A percentile compares a stretch with the other conserved stretches of the same genome.
Evolutionary conservation across 2,329 filamentous ascomycete species (phyloP).

Genomic region (Aspergillus novofumigatus): DNA sequence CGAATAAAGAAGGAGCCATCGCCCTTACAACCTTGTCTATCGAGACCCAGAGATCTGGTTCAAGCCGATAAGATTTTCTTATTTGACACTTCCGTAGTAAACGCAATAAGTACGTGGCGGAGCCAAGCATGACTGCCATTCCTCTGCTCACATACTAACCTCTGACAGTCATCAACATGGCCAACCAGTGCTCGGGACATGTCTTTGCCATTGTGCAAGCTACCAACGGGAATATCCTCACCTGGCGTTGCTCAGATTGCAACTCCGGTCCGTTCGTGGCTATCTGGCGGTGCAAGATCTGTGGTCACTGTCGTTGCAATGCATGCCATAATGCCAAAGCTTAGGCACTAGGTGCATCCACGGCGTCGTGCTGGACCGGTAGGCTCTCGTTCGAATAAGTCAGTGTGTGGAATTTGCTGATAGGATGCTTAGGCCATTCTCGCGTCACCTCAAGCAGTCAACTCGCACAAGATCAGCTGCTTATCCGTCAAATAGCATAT

Average conservation of each 20-base stretch:
- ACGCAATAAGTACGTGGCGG: not conserved
- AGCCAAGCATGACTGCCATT: not conserved
- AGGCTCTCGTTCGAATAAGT: not conserved
- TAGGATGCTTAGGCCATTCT: not conserved
- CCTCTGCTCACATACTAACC: slow-evolving; percentile 4
- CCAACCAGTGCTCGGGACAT: slow-evolving; percentile 39
- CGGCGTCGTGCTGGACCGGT: not conserved
- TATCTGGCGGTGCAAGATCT: slow-evolving; percentile 43
- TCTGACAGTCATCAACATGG: slow-evolving; percentile 23
- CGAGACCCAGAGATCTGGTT: not conserved
- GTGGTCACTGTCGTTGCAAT: slow-evolving; percentile 40
- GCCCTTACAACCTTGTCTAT: not conserved
- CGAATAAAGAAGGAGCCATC: not conserved
- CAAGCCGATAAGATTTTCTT: not conserved
- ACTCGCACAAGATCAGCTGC: not conserved
- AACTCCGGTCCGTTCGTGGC: slow-evolving; percentile 39
- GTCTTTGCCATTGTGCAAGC: slow-evolving; percentile 37
- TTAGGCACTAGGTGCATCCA: slow-evolving; percentile 18
- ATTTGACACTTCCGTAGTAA: not conserved
- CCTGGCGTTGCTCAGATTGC: slow-evolving; percentile 42
- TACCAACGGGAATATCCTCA: slow-evolving; percentile 41
- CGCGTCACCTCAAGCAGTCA: not conserved
- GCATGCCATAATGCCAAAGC: slow-evolving; percentile 36
- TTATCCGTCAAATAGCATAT: not conserved
- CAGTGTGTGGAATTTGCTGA: not conserved